Base-by-base conservation (phyloP, 495 filamentous ascomycete genomes). In the Aspergillus heteromorphus region DNA sequence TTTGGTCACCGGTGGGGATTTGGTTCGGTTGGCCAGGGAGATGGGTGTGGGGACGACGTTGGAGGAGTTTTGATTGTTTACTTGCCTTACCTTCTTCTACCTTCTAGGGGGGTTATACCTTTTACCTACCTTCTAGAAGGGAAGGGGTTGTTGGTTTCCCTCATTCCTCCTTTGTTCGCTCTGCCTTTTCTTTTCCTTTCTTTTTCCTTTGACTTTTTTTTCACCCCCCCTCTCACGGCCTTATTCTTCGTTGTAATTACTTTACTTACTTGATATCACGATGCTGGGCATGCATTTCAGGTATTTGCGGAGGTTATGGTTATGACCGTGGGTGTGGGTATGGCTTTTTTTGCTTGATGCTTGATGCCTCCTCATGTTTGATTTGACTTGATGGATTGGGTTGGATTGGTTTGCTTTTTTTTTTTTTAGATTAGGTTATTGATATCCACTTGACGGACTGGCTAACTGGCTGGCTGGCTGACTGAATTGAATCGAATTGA, bases 41-140 rank as follows among this genome's bases (percentile, higher is more conserved):
- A 86, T 81, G 70, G 81, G 82, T 5, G 56, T 95, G 17, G 91
- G 91, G n/a, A 87, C 77, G 19, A 81, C 74, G 23, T 72, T 96
- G 59, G 77, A 85, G 64, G 79, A 84, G 25, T 73, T 73, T 43
- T 75, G 57, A 11, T 4, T 27, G 23, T 3, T 3, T 27, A 38
- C 34, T 7, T 34, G 30, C 9, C 6, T 1, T 13, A 34, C 5
- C 29, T 30, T 30, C 5, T 30, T 5, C n/a, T n/a, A n/a, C n/a
- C n/a, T n/a, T n/a, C n/a, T n/a, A n/a, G n/a, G n/a, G n/a, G n/a
- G n/a, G n/a, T n/a, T 27, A 27, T 27, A 27, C 23, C 23, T 27
- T 4, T 7, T 27, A 27, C 7, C 23, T 27, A 4, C 23, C 23
- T 27, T 27, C 23, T 27, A 7, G 7, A 3, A 4, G 23, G 23